phyloP scores from a whole-genome alignment of 179 eudicot genomes.

The Monotropa hypopitys region DNA sequence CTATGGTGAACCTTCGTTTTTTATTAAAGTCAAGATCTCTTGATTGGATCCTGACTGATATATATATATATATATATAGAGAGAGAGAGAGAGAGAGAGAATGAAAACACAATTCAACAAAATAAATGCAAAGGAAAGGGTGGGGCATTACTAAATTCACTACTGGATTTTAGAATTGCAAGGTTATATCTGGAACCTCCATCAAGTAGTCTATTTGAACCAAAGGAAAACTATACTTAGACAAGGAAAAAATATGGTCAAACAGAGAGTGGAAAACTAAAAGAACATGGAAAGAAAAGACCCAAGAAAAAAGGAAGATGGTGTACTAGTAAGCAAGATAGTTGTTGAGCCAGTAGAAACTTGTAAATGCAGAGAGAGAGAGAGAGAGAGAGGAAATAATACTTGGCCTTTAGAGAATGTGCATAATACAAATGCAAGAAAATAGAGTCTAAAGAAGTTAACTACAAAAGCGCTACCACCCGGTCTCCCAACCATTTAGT shows the following conservation, averaged over 20 bases:
- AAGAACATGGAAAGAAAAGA: neutral
- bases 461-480: neutral
- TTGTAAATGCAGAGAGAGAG: neutral
- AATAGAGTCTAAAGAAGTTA: neutral
- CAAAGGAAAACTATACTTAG: neutral
- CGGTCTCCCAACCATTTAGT: neutral
- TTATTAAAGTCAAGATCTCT: too few relatives aligned
- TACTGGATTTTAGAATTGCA: neutral
- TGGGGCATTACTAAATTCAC: neutral
- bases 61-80: too few relatives aligned
- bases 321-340: neutral
- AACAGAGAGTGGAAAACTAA: too few relatives aligned
- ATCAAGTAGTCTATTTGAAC: neutral
- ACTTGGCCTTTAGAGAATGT: neutral
- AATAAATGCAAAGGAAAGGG: neutral
- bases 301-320: neutral
- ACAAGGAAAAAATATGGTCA: neutral
- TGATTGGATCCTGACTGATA: too few relatives aligned
- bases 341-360: neutral
- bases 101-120: neutral
- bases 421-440: neutral
- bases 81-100: too few relatives aligned
- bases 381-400: neutral
- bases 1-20: too few relatives aligned
- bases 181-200: constrained; percentile 2